These are phyloP conservation scores for Candida sp. DNA, from an alignment of 1,139 yeast species.

Conservation along the genomic window DNA sequence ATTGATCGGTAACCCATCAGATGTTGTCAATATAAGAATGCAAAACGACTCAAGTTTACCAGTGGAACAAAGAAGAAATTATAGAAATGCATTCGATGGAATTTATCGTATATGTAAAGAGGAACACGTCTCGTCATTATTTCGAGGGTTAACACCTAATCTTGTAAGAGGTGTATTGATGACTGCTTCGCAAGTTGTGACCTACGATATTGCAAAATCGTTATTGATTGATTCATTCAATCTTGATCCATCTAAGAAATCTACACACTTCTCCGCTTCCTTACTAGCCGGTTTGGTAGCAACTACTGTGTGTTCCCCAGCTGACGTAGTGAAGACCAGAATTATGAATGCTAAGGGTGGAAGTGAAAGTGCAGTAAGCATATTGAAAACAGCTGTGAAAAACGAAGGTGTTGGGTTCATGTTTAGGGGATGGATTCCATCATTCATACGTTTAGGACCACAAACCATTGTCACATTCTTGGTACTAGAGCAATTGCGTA, in stretches of 20 bases:
- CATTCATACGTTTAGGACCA: slow-evolving; percentile 84
- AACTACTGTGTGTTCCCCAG: slow-evolving; percentile 89
- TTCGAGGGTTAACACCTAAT: slow-evolving; percentile 77
- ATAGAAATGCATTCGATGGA: slow-evolving; percentile 79
- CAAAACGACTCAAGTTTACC: slow-evolving; percentile 82
- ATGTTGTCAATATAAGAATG: slow-evolving; percentile 87
- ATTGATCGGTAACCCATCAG: slow-evolving; percentile 83
- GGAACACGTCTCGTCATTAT: slow-evolving; percentile 61
- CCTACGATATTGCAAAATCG: slow-evolving; percentile 75
- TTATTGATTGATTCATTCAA: slow-evolving; percentile 48
- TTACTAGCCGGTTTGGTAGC: slow-evolving; percentile 82
- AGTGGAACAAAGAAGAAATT: slow-evolving; percentile 62
- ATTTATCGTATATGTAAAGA: slow-evolving; percentile 53
- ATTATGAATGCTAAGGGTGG: slow-evolving; percentile 69
- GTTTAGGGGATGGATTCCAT: slow-evolving; percentile 91
- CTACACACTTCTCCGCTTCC: slow-evolving; percentile 78
- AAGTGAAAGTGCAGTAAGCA: slow-evolving; percentile 45
- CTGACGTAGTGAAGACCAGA: slow-evolving; percentile 86
- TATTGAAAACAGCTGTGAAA: slow-evolving; percentile 54
- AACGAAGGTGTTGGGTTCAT: slow-evolving; percentile 73
- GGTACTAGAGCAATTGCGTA: slow-evolving; percentile 74
- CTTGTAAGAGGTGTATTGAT: slow-evolving; percentile 77
- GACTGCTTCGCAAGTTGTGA: slow-evolving; percentile 92
- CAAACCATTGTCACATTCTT: slow-evolving; percentile 85
- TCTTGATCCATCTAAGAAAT: slow-evolving; percentile 58